A percentile compares a stretch with the other conserved stretches of the same genome.
phyloP scores from a whole-genome alignment of 306 rosid species.

The Coriaria nepalensis region DNA sequence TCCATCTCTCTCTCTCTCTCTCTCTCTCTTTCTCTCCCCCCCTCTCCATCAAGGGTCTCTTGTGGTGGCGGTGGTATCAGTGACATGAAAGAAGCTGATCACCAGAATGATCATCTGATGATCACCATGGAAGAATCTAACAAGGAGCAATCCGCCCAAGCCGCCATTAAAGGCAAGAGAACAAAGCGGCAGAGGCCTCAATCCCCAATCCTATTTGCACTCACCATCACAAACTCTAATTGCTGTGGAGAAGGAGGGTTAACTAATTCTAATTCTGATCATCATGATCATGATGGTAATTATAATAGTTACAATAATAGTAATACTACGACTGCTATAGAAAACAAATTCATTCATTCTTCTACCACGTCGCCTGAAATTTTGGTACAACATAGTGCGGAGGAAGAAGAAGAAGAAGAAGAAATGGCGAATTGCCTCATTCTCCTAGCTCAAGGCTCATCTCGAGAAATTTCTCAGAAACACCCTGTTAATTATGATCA shows the following conservation, averaged over 20 bases:
- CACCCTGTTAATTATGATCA: background rate
- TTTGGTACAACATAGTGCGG: constrained; percentile 22
- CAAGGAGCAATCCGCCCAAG: constrained; percentile 7
- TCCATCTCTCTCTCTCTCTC: constrained; percentile 15
- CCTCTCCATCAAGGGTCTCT: background rate
- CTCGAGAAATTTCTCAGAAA: constrained; percentile 4
- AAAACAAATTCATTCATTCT: constrained; percentile 9
- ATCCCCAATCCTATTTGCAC: constrained; percentile 66
- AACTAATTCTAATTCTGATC: no score
- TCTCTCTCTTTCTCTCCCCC: constrained; percentile 4
- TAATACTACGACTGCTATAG: background rate
- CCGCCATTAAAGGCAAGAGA: constrained; percentile 57
- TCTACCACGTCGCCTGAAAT: constrained; percentile 27
- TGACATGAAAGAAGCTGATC: constrained; percentile 43
- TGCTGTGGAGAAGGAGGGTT: no score
- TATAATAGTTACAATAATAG: no score
- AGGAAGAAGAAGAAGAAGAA: constrained; percentile 74
- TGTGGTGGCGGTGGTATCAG: constrained; percentile 13
- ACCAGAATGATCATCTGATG: constrained; percentile 35
- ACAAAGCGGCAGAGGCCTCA: constrained; percentile 88
- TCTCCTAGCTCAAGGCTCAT: constrained; percentile 70
- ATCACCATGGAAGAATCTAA: constrained; percentile 33
- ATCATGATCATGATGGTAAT: no score
- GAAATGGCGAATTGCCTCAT: constrained; percentile 90
- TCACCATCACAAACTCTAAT: constrained; percentile 22